These are phyloP conservation scores for Poronia punctata DNA, from an alignment of 495 filamentous ascomycete genomes.

Conservation along the genomic window DNA sequence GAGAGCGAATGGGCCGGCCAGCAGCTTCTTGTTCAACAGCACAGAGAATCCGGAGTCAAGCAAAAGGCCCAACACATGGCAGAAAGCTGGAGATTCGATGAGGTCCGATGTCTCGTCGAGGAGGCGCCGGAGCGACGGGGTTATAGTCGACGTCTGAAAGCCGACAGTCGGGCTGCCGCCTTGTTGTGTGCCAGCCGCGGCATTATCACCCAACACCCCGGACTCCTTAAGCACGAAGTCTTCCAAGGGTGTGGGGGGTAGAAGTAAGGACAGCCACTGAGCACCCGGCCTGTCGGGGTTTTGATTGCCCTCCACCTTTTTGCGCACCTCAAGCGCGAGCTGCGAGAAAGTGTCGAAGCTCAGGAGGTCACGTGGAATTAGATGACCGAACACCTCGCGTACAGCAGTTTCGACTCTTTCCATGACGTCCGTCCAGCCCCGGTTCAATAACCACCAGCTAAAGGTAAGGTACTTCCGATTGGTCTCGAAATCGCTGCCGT, in stretches of 20 bases:
- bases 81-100: conserved; percentile 86
- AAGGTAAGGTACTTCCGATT: conserved; percentile 92
- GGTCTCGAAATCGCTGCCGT: conserved; percentile 88
- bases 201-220: conserved; percentile 56
- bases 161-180: conserved; percentile 14
- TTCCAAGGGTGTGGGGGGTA: conserved; percentile 73
- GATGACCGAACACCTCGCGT: conserved; percentile 72
- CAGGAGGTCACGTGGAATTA: conserved; percentile 85
- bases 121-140: conserved; percentile 67
- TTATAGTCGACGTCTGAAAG: conserved; percentile 26
- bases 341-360: conserved; percentile 69
- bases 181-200: conserved; percentile 16
- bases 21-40: conserved; percentile 71
- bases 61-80: conserved; percentile 72
- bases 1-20: conserved; percentile 65
- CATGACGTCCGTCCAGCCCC: conserved; percentile 78
- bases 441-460: conserved; percentile 95
- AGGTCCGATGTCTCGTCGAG: conserved; percentile 93
- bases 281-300: conserved; percentile 52
- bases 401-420: conserved; percentile 72
- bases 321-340: conserved; percentile 70
- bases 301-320: conserved; percentile 71
- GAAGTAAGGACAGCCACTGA: conserved; percentile 78
- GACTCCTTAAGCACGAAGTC: conserved; percentile 75
- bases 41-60: conserved; percentile 81